A percentile compares a stretch with the other conserved stretches of the same genome.
phyloP scores from a whole-genome alignment of 495 filamentous ascomycete genomes.

The Talaromyces proteolyticus region DNA sequence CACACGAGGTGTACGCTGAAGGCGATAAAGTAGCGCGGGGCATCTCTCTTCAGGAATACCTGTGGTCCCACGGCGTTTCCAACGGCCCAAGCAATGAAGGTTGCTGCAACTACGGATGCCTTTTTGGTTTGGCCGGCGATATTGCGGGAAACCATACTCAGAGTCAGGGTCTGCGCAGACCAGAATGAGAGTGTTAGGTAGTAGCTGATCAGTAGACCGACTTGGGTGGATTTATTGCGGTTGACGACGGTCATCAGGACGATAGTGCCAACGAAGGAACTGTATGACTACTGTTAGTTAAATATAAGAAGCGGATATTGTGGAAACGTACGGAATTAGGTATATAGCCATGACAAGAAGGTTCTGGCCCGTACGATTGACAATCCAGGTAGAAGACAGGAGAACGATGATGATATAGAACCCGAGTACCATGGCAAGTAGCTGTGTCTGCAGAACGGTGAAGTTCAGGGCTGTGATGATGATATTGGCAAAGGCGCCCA shows the following conservation, averaged over 20 bases:
- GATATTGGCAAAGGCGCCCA: conserved; percentile 62
- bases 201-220: conserved; percentile 56
- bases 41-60: conserved; percentile 32
- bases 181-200: conserved; percentile 54
- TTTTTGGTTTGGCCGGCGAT: conserved; percentile 71
- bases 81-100: conserved; percentile 36
- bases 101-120: conserved; percentile 38
- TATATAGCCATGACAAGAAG: conserved; percentile 57
- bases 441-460: conserved; percentile 33
- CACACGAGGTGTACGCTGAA: conserved; percentile 38
- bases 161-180: conserved; percentile 52
- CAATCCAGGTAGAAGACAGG: conserved; percentile 55
- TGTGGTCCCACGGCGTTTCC: conserved; percentile 46
- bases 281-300: neutral
- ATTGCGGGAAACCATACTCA: conserved; percentile 56
- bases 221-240: conserved; percentile 34
- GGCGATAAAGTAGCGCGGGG: conserved; percentile 33
- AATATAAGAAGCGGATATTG: neutral
- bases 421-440: conserved; percentile 62
- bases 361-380: conserved; percentile 59
- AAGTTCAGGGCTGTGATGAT: conserved; percentile 44
- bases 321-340: conserved; percentile 51
- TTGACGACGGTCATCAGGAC: conserved; percentile 59
- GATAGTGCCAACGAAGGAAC: conserved; percentile 53
- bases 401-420: conserved; percentile 65